These are phyloP conservation scores for Teunomyces barrocoloradensis DNA, from an alignment of 805 yeast genomes.

Conservation along the genomic window DNA sequence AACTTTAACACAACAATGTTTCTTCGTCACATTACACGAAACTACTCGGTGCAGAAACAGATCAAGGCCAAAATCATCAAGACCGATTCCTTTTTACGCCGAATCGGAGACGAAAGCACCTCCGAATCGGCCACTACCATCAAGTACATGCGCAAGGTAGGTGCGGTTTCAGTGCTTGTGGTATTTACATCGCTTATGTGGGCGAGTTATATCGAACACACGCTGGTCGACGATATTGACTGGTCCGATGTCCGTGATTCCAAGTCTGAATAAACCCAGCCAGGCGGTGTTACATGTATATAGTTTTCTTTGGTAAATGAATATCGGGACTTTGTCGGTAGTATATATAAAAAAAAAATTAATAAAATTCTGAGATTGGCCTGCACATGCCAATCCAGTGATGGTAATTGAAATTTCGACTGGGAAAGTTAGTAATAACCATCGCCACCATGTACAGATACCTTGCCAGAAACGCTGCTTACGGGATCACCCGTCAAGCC, in stretches of 20 bases:
- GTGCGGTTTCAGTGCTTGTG: conserved; percentile 24
- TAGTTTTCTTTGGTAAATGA: neutral
- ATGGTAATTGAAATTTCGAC: neutral
- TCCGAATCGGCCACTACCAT: conserved; percentile 28
- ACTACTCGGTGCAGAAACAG: conserved; percentile 15
- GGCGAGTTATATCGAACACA: conserved; percentile 20
- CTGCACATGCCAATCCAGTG: neutral
- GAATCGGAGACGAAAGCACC: conserved; percentile 34
- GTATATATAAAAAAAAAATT: neutral
- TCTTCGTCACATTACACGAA: neutral
- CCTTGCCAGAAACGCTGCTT: conserved; percentile 12
- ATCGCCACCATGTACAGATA: conserved; percentile 19
- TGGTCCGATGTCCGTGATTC: conserved; percentile 22
- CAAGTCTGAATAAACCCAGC: conserved; percentile 7
- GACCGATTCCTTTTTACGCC: conserved; percentile 24
- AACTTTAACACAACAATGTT: neutral
- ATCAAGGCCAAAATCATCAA: conserved; percentile 10
- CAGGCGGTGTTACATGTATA: neutral
- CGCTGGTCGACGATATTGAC: conserved; percentile 7
- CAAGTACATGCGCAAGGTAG: conserved; percentile 20
- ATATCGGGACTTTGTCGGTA: neutral
- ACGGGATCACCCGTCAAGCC: conserved; percentile 4
- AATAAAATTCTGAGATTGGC: neutral
- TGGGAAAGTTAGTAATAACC: conserved; percentile 1
- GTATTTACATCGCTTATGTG: conserved; percentile 27